Evolutionary conservation across 805 yeast species (phyloP), one percentile per base, ranked within the genome.

Genomic region (Dipodascus albidus): DNA sequence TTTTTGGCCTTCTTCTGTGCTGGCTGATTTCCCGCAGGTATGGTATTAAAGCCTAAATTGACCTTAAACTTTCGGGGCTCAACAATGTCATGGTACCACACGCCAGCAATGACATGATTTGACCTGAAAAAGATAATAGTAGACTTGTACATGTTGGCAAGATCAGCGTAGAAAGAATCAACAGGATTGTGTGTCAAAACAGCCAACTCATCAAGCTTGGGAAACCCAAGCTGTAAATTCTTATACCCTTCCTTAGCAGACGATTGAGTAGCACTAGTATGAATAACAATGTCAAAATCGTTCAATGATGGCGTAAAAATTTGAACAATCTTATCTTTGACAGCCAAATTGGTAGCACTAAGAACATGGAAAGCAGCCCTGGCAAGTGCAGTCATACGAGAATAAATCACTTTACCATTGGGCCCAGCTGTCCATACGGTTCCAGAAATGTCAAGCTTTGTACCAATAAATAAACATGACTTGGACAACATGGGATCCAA

Each of bases 381-480:
- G 1, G 96, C 79, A 56, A 93, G 75, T 0, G 95, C 90, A 0
- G 98, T 91, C 57, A 91, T 70, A 69, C 99, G 81, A 11, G 90
- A 77, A 2, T 96, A 89, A 54, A 90, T 82, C 6, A 96, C 90
- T 53, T 85, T 72, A 1, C 79, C 71, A 33, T 62, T 60, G 2
- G 71, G 67, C 2, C 73, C 64, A 58, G 77, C 75, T 2, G 91
- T 80, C 91, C 96, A 93, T 55, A 87, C 65, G 49, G 81, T 80
- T 48, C 98, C 98, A 11, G 91, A 79, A n/a, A 82, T 80, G 63
- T 93, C 98, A 56, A 81, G 83, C 63, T 81, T 83, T 1, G 96
- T 79, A 1, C 85, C 96, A 57, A 91, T 80, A 61, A 88, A 88
- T 64, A 83, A 80, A 59, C 93, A 96, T 3, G 85, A 76, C 58